These are phyloP conservation scores for Oxytropis ochrocephala DNA, from an alignment of 306 rosid species.

Conservation along the genomic window DNA sequence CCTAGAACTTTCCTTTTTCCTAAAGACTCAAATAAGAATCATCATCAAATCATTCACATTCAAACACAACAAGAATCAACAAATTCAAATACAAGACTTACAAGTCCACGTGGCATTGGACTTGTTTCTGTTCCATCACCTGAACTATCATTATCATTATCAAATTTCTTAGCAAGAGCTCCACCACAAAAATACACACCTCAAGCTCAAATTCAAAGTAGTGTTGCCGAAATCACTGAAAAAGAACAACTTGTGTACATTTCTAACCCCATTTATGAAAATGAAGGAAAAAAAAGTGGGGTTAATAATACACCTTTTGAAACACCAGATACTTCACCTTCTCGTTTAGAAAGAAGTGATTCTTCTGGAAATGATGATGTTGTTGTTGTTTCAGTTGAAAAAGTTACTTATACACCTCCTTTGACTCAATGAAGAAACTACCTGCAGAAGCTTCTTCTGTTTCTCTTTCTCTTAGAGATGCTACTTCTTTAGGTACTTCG, in stretches of 20 bases:
- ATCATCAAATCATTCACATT: conserved; percentile 45
- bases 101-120: no score
- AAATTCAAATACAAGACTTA: not conserved
- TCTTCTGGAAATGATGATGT: conserved; percentile 43
- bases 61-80: conserved; percentile 24
- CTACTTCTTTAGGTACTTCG: conserved; percentile 51
- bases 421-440: conserved; percentile 75
- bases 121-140: conserved; percentile 6
- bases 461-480: conserved; percentile 69
- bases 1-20: conserved; percentile 76
- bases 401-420: conserved; percentile 45
- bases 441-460: conserved; percentile 66
- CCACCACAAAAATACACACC: conserved; percentile 18
- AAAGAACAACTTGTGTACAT: conserved; percentile 64
- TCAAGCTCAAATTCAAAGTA: not conserved
- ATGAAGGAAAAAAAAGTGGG: conserved; percentile 28
- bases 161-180: conserved; percentile 12
- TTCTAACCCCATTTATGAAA: conserved; percentile 81
- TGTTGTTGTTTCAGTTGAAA: conserved; percentile 13
- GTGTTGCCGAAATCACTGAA: not conserved
- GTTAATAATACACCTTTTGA: conserved; percentile 64
- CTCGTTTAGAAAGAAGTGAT: conserved; percentile 41
- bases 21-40: conserved; percentile 29
- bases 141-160: conserved; percentile 31
- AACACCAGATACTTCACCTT: conserved; percentile 84